phyloP scores from a whole-genome alignment of 148 eudicot genomes.

The Pouteria glomerata region DNA sequence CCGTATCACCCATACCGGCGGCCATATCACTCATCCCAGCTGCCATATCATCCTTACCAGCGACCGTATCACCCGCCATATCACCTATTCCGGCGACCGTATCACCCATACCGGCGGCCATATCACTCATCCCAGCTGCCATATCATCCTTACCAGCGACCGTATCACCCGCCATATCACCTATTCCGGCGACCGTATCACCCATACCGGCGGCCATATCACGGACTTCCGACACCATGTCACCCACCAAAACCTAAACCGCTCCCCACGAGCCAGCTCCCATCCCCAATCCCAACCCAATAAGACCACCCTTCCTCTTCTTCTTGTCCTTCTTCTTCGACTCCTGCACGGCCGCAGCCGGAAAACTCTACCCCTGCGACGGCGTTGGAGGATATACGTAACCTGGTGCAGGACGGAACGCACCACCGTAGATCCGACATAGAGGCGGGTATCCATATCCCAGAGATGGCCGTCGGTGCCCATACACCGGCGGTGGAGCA shows the following conservation, averaged over 20 bases:
- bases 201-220: conserved; percentile 21
- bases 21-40: too few species aligned
- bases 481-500: background rate
- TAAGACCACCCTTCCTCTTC: too few species aligned
- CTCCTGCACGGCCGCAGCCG: background rate
- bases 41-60: too few species aligned
- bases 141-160: too few species aligned
- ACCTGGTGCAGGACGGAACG: background rate
- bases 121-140: too few species aligned
- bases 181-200: conserved; percentile 10
- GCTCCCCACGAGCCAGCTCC: conserved; percentile 22
- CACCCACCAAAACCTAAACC: conserved; percentile 25
- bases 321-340: background rate
- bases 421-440: too few species aligned
- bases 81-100: too few species aligned
- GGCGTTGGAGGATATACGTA: background rate
- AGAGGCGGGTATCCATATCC: too few species aligned
- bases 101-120: too few species aligned
- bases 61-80: too few species aligned
- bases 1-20: too few species aligned
- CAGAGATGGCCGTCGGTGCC: background rate
- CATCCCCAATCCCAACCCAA: background rate
- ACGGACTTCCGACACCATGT: conserved; percentile 23
- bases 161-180: conserved; percentile 28
- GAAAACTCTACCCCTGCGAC: background rate